Percentiles rank a stretch among this genome's conserved stretches.
These are phyloP conservation scores for Acidomyces sp. DNA, from an alignment of 495 filamentous ascomycete genomes.

Conservation along the genomic window DNA sequence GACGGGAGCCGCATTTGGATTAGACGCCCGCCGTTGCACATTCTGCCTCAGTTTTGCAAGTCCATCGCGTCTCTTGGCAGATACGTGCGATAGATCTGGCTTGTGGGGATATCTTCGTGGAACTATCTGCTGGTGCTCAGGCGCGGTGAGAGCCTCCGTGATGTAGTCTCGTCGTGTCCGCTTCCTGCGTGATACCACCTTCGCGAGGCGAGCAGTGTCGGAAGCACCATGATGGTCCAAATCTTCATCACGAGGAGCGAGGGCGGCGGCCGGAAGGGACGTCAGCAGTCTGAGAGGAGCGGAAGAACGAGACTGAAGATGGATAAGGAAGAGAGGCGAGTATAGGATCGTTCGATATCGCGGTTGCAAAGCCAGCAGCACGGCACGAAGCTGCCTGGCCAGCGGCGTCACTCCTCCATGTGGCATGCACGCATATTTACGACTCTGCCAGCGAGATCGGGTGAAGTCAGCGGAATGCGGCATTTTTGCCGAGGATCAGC, in stretches of 20 bases:
- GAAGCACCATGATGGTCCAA: no score
- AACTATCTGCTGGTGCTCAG: not conserved
- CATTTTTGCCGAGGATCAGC: not conserved
- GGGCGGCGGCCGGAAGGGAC: no score
- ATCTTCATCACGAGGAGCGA: no score
- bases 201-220: no score
- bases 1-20: not conserved
- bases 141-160: not conserved
- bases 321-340: not conserved
- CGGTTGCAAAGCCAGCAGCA: slow-evolving; percentile 3
- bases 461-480: no score
- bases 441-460: not conserved
- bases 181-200: no score
- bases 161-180: no score
- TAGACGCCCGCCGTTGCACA: not conserved
- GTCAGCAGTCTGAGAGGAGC: no score
- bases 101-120: not conserved
- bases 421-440: slow-evolving; percentile 15
- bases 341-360: not conserved
- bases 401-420: slow-evolving; percentile 19
- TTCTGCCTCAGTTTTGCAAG: not conserved
- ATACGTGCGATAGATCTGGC: slow-evolving; percentile 9
- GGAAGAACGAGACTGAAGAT: no score
- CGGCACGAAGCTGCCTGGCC: slow-evolving; percentile 15
- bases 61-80: not conserved